These are phyloP conservation scores for Cydonia oblonga DNA, from an alignment of 331 rosid species.

Conservation along the genomic window DNA sequence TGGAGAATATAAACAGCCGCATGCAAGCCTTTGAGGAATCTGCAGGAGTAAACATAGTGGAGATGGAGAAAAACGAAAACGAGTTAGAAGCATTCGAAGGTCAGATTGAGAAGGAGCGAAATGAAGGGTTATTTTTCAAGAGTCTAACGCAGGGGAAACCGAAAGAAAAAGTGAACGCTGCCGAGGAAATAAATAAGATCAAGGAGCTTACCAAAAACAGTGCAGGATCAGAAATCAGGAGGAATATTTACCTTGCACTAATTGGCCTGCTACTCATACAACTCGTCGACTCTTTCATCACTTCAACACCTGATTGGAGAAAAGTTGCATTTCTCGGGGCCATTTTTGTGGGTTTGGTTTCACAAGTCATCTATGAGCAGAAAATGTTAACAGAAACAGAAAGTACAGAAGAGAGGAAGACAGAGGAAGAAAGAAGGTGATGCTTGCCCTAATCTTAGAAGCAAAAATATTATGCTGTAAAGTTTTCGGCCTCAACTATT, in stretches of 20 bases:
- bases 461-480: constrained; percentile 1
- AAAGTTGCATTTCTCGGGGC: constrained; percentile 67
- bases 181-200: constrained; percentile 53
- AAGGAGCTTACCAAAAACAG: constrained; percentile 37
- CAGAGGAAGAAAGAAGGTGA: constrained; percentile 38
- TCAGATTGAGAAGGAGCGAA: constrained; percentile 58
- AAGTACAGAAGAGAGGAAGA: constrained; percentile 24
- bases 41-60: constrained; percentile 46
- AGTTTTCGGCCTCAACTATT: neutral
- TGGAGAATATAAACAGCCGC: constrained; percentile 58
- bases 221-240: constrained; percentile 66
- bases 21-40: constrained; percentile 62
- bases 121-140: constrained; percentile 82
- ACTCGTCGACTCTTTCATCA: constrained; percentile 47
- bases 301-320: constrained; percentile 56
- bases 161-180: constrained; percentile 37
- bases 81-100: constrained; percentile 44
- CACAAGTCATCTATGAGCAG: constrained; percentile 77
- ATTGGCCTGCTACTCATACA: constrained; percentile 51
- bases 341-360: constrained; percentile 53
- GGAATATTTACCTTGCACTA: constrained; percentile 51
- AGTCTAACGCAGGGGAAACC: constrained; percentile 48
- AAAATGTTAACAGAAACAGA: constrained; percentile 40
- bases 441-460: neutral
- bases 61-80: constrained; percentile 46